phyloP scores from a whole-genome alignment of 768 basidiomycete genomes.

The Calocera viscosa region DNA sequence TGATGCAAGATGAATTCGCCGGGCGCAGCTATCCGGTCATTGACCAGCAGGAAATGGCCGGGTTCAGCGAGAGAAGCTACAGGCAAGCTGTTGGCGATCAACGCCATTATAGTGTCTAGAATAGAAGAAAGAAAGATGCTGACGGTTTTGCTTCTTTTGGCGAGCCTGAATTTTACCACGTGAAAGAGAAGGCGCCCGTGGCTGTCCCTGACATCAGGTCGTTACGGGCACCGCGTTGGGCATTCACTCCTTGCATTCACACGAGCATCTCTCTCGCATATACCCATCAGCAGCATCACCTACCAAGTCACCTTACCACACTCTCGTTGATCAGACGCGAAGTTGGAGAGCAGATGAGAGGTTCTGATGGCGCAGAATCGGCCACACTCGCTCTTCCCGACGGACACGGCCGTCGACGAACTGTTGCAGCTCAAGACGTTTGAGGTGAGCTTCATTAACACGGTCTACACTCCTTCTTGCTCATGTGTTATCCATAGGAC shows the following conservation, averaged over 20 bases:
- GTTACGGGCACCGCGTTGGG: not conserved
- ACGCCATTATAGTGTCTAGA: not conserved
- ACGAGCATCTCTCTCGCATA: not conserved
- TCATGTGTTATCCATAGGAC: constrained; percentile 35
- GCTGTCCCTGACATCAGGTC: not conserved
- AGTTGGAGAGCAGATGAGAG: not conserved
- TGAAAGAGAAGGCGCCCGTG: not conserved
- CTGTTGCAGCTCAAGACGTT: constrained; percentile 32
- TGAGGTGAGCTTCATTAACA: constrained; percentile 23
- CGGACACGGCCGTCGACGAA: constrained; percentile 40
- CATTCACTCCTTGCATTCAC: not conserved
- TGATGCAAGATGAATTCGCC: not conserved
- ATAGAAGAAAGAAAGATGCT: not conserved
- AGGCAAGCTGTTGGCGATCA: not conserved
- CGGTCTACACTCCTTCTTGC: not conserved
- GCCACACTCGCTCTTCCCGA: constrained; percentile 30
- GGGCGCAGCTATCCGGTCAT: not conserved
- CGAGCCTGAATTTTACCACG: constrained; percentile 7
- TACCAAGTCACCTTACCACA: not conserved
- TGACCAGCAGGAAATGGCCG: not conserved
- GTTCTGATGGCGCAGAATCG: not conserved
- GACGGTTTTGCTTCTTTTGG: not conserved
- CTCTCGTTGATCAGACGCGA: not conserved
- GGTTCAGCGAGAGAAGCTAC: not conserved
- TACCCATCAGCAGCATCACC: too few relatives aligned